A percentile compares a stretch with the other conserved stretches of the same genome.
Conservation (phyloP, 2,329 filamentous ascomycete species). For the Rhexocercosporidium sp. region DNA sequence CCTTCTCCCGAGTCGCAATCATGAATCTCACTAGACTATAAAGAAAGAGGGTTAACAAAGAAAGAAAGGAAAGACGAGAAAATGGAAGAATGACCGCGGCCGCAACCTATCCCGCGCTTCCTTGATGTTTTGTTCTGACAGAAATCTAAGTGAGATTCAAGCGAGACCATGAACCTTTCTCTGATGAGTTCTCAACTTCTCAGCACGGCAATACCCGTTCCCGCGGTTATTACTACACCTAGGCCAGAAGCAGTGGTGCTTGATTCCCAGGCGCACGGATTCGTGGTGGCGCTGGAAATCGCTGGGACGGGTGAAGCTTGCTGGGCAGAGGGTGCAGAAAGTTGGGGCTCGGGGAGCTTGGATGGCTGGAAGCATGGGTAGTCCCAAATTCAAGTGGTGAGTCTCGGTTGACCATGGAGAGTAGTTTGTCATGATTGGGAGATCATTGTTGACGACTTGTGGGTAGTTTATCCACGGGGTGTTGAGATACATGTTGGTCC, state of each 20-base stretch:
- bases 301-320: constrained; percentile 22
- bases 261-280: constrained; percentile 29
- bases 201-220: constrained; percentile 29
- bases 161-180: constrained; percentile 29
- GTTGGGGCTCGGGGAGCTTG: not conserved
- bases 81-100: no score
- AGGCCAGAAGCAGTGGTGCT: constrained; percentile 21
- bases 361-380: not conserved
- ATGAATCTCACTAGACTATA: no score
- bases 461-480: not conserved
- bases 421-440: not conserved
- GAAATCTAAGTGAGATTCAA: not conserved
- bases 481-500: not conserved
- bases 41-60: no score
- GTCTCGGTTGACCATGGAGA: not conserved
- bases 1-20: no score
- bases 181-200: constrained; percentile 30
- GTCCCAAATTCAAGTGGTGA: not conserved
- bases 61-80: no score
- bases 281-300: constrained; percentile 27
- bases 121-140: not conserved
- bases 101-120: no score
- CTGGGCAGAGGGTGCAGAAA: constrained; percentile 17
- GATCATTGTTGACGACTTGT: not conserved
- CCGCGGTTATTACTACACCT: constrained; percentile 27